A percentile compares a stretch with the other conserved stretches of the same genome.
Evolutionary conservation across 2,329 filamentous ascomycete genomes (phyloP).

Genomic region (Alternaria burnsii): DNA sequence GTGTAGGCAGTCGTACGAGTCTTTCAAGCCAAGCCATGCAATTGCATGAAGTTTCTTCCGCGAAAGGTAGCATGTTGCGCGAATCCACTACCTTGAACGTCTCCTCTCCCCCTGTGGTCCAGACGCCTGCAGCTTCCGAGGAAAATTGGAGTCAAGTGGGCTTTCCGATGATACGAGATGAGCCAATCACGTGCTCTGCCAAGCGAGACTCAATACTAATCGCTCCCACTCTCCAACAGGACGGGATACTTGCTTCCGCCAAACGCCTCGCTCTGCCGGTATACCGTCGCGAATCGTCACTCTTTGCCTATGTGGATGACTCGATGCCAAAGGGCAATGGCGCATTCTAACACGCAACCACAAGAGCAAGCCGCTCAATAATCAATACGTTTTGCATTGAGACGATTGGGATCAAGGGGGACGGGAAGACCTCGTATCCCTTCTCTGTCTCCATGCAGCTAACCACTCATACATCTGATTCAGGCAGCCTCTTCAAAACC

Average conservation of each 20-base stretch:
- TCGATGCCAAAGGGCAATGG: background rate
- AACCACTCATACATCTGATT: slow-evolving; percentile 10
- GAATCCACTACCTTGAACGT: slow-evolving; percentile 1
- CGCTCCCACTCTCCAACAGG: background rate
- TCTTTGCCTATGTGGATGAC: background rate
- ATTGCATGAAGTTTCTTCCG: slow-evolving; percentile 6
- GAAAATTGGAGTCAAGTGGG: background rate
- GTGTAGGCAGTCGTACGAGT: background rate
- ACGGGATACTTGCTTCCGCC: slow-evolving; percentile 16
- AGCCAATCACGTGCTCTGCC: slow-evolving; percentile 20
- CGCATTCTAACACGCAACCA: slow-evolving; percentile 5
- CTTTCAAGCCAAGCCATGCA: background rate
- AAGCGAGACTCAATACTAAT: slow-evolving; percentile 20
- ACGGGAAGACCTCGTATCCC: slow-evolving; percentile 19
- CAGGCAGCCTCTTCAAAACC: slow-evolving; percentile 17
- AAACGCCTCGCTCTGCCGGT: slow-evolving; percentile 10
- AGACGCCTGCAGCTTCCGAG: slow-evolving; percentile 4
- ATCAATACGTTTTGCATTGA: slow-evolving; percentile 15
- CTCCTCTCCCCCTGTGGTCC: slow-evolving; percentile 9
- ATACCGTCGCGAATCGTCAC: background rate
- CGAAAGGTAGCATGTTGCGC: slow-evolving; percentile 8
- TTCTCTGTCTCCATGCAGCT: slow-evolving; percentile 14
- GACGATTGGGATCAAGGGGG: slow-evolving; percentile 1
- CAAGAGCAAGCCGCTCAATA: slow-evolving; percentile 5
- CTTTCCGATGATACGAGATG: slow-evolving; percentile 11